Evolutionary conservation across 306 rosid species (phyloP).

Genomic region (Pyrus bretschneideri): DNA sequence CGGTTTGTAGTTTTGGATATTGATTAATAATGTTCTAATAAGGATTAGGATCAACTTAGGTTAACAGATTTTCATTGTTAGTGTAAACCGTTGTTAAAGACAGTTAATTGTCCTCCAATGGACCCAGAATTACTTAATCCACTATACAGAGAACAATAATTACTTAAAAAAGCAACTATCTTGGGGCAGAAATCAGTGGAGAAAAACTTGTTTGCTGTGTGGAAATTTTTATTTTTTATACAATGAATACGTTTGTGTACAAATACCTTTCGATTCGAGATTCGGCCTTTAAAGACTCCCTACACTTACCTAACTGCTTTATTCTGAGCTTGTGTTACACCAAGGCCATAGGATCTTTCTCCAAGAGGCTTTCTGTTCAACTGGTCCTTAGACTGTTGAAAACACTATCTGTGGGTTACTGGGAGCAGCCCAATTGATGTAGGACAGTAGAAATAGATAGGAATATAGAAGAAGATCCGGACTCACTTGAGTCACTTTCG

Average conservation of each 20-base stretch:
- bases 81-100: background rate
- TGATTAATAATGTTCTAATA: background rate
- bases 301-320: background rate
- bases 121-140: background rate
- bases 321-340: background rate
- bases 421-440: background rate
- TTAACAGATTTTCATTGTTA: background rate
- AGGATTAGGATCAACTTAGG: background rate
- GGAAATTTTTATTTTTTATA: background rate
- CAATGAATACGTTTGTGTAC: background rate
- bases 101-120: background rate
- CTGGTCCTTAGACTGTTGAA: background rate
- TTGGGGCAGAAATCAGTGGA: background rate
- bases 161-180: background rate
- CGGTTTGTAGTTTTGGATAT: background rate
- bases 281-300: background rate
- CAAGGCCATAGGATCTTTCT: background rate
- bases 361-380: background rate
- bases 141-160: background rate
- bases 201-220: background rate
- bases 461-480: background rate
- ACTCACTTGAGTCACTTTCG: background rate
- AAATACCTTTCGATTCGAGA: background rate
- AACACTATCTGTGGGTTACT: background rate
- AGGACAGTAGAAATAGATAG: background rate